phyloP scores from a whole-genome alignment of 2,329 filamentous ascomycete species.

The Sclerotinia spermophila region DNA sequence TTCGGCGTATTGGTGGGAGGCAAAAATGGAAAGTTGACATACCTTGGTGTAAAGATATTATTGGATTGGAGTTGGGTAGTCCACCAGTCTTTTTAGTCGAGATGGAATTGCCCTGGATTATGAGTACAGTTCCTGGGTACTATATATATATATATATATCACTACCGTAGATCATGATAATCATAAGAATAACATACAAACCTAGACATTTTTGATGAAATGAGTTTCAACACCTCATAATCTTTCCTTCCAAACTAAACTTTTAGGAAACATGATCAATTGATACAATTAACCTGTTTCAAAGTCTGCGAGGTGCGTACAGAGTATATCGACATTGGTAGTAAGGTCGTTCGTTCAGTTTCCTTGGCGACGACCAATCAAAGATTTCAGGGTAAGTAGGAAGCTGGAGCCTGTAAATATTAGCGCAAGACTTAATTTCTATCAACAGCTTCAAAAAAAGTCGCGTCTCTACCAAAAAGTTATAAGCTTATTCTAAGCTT shows the following conservation, averaged over 20 bases:
- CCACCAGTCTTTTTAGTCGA: background rate
- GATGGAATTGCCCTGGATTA: background rate
- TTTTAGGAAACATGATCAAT: background rate
- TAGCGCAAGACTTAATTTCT: slow-evolving; percentile 17
- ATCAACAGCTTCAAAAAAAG: slow-evolving; percentile 19
- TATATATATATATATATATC: no score
- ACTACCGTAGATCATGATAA: background rate
- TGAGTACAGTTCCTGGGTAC: background rate
- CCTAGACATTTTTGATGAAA: background rate
- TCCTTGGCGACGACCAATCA: background rate
- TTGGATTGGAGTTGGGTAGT: background rate
- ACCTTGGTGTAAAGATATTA: background rate
- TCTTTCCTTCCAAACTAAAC: background rate
- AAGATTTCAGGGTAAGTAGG: background rate
- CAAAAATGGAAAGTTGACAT: background rate
- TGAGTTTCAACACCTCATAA: background rate
- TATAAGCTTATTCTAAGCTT: slow-evolving; percentile 11
- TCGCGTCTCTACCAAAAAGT: slow-evolving; percentile 15
- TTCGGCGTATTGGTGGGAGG: background rate
- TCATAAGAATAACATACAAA: no score
- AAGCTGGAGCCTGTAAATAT: slow-evolving; percentile 6
- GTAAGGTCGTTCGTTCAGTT: background rate
- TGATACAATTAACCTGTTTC: background rate
- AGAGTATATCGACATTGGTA: background rate
- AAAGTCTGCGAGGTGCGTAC: background rate